These are phyloP conservation scores for Withania somnifera DNA, from an alignment of 305 asterid genomes.

Conservation along the genomic window DNA sequence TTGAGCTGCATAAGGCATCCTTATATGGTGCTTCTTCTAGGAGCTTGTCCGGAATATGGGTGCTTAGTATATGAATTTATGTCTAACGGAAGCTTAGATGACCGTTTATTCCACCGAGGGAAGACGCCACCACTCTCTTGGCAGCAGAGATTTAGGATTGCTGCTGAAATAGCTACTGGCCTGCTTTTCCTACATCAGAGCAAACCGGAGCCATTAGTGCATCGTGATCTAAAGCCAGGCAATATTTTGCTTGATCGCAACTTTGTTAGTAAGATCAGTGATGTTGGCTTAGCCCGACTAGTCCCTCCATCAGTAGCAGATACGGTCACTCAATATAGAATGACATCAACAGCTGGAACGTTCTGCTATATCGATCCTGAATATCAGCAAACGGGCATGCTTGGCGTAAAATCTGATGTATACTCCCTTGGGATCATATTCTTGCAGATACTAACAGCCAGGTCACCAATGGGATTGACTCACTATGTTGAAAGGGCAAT, in stretches of 20 bases:
- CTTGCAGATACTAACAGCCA: slow-evolving; percentile 53
- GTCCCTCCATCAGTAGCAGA: slow-evolving; percentile 65
- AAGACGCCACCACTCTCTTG: slow-evolving; percentile 51
- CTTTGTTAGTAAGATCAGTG: slow-evolving; percentile 59
- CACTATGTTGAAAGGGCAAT: slow-evolving; percentile 52
- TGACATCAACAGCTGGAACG: slow-evolving; percentile 74
- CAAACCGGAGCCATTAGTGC: slow-evolving; percentile 67
- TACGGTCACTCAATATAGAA: slow-evolving; percentile 54
- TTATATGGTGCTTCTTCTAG: slow-evolving; percentile 65
- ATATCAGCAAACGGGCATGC: slow-evolving; percentile 79
- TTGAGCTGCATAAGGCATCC: slow-evolving; percentile 66
- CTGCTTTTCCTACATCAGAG: slow-evolving; percentile 61
- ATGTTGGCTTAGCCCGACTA: slow-evolving; percentile 64
- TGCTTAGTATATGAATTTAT: slow-evolving; percentile 55
- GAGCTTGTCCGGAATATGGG: slow-evolving; percentile 73
- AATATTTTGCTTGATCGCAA: slow-evolving; percentile 63
- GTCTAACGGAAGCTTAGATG: slow-evolving; percentile 68
- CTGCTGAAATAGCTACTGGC: slow-evolving; percentile 62
- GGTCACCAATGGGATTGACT: slow-evolving; percentile 59
- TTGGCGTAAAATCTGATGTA: slow-evolving; percentile 64
- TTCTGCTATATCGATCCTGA: slow-evolving; percentile 74
- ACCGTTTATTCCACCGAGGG: slow-evolving; percentile 45
- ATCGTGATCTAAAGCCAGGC: slow-evolving; percentile 56
- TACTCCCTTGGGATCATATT: slow-evolving; percentile 55
- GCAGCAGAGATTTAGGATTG: slow-evolving; percentile 55